Conservation (phyloP, 2,329 filamentous ascomycete genomes). For the Neoarthrinium moseri region DNA sequence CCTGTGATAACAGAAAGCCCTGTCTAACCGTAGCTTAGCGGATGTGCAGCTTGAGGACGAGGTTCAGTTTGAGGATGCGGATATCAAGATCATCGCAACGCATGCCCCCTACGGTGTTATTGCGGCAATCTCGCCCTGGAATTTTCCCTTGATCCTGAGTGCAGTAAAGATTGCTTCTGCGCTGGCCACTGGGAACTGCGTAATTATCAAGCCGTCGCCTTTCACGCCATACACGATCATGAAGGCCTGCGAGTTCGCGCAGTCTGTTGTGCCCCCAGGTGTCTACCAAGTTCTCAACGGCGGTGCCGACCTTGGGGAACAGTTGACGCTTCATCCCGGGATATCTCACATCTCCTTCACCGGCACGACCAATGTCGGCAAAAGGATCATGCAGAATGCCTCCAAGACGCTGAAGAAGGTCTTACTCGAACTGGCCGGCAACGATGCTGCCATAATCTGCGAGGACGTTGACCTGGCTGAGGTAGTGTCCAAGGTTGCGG, state of each 20-base stretch:
- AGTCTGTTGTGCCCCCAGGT: constrained; percentile 50
- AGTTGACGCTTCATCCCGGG: constrained; percentile 51
- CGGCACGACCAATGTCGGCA: constrained; percentile 50
- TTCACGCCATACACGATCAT: constrained; percentile 53
- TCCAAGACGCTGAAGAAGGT: constrained; percentile 52
- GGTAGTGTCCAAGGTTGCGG: constrained; percentile 42
- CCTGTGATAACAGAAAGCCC: neutral
- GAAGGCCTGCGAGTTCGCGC: constrained; percentile 50
- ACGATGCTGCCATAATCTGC: constrained; percentile 53
- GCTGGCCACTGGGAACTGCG: constrained; percentile 50
- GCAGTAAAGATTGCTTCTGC: constrained; percentile 51
- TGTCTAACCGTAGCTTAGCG: neutral
- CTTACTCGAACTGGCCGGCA: constrained; percentile 54
- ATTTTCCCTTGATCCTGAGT: constrained; percentile 49
- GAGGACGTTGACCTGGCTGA: constrained; percentile 49
- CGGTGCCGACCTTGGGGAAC: constrained; percentile 51
- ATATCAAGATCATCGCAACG: constrained; percentile 37
- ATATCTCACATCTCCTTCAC: constrained; percentile 61
- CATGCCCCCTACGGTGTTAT: constrained; percentile 48
- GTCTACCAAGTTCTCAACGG: constrained; percentile 56
- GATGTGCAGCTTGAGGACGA: constrained; percentile 37
- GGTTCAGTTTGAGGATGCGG: constrained; percentile 45
- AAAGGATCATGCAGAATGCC: constrained; percentile 47
- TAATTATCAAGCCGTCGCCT: constrained; percentile 59
- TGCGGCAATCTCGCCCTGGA: constrained; percentile 61